Evolutionary conservation across 495 filamentous ascomycete genomes (phyloP).

Genomic region (Darksidea phi): DNA sequence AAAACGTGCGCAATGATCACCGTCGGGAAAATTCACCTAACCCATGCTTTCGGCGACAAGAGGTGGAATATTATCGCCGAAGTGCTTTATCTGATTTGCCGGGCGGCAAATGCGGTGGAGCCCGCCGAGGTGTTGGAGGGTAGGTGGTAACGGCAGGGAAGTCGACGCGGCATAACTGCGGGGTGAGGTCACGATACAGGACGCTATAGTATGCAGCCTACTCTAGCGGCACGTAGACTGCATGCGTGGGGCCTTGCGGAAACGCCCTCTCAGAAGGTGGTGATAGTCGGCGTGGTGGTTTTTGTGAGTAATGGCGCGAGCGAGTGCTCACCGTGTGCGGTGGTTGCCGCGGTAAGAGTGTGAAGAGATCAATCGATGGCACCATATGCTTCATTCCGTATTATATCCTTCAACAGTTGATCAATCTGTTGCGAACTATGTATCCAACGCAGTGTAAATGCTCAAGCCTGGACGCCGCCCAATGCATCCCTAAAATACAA

Average conservation of each 20-base stretch:
- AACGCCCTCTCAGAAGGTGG: background rate
- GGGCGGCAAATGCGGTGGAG: background rate
- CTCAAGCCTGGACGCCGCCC: slow-evolving; percentile 19
- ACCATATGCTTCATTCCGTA: slow-evolving; percentile 4
- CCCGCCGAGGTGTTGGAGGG: background rate
- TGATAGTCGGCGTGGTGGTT: too few species aligned
- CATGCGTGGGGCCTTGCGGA: background rate
- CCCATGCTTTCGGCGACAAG: background rate
- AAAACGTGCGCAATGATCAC: too few species aligned
- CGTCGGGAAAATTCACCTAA: background rate
- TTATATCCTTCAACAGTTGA: slow-evolving; percentile 5
- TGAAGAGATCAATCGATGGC: background rate
- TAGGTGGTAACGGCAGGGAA: too few species aligned
- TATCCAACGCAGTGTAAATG: slow-evolving; percentile 20
- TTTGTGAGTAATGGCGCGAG: too few species aligned
- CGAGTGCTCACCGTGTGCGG: too few species aligned
- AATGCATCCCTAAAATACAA: slow-evolving; percentile 16
- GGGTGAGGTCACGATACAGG: slow-evolving; percentile 26
- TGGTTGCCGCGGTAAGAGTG: too few species aligned
- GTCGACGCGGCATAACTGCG: too few species aligned
- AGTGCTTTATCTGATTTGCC: background rate
- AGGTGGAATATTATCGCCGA: background rate
- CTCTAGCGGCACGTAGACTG: background rate
- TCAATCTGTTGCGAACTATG: background rate
- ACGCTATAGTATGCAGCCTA: background rate